Evolutionary conservation across 768 basidiomycete species (phyloP), one percentile per base, ranked within the genome.

Genomic region (Hygrophorus russula): DNA sequence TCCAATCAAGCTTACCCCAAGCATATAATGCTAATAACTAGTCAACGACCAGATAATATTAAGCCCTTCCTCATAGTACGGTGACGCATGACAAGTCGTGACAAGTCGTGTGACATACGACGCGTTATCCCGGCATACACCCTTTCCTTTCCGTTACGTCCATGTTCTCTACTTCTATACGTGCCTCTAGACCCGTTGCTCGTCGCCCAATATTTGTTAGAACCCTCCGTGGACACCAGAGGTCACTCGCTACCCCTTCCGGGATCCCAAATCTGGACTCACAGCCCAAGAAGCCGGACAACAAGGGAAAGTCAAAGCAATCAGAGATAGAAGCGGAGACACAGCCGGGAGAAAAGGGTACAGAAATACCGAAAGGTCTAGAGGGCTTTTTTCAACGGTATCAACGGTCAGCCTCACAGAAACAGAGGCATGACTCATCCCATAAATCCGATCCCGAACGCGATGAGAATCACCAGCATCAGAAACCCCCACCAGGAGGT

Each of bases 311-410:
- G 46, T 48, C 51, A 32, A 61, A 63, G 46, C 53, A 67, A 51
- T 56, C 62, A 30, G 60, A 65, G 49, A n/a, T n/a, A n/a, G n/a
- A n/a, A n/a, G 56, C 57, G 50, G 61, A 65, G 49, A 49, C 58
- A 29, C 44, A 55, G n/a, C 41, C 24, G 9, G 47, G 46, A 29
- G 49, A 49, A 13, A 30, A 44, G 27, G 39, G 13, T 19, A 58
- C 62, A 12, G 70, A 75, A 41, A 54, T 80, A 33, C 75, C 81
- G 33, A 82, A 76, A 53, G 79, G 68, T 19, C 71, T 87, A 19
- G 84, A 86, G 50, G 83, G 84, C 37, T 87, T 87, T 56, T 87
- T 87, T 64, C 81, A 80, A 46, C 78, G 78, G 47, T 67, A 70
- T 51, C 65, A 70, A 48, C 61, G 64, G 53, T 24, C 24, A 7